Evolutionary conservation across 345 rosid genomes (phyloP), one percentile per base, ranked within the genome.

Genomic region (Aquilaria sinensis): DNA sequence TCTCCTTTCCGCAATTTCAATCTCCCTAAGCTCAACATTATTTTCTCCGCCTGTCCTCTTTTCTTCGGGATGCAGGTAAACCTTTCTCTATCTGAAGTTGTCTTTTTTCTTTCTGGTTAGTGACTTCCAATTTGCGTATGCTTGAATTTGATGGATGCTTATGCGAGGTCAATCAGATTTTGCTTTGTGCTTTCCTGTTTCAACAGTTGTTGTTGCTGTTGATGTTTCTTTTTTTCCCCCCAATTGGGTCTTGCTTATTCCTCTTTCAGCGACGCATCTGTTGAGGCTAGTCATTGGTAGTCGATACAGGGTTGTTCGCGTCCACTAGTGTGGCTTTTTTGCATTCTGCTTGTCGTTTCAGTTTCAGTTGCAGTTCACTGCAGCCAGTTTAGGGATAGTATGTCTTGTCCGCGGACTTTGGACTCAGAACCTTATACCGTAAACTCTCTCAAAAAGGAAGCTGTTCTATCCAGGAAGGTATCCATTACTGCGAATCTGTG

Each of bases 11-110:
- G 63, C 70, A 2, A 16, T 23, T 12, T 12, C 2, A 62, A 65
- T 16, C 59, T 62, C 65, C 56, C 45, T 12, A 59, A n/a, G 47
- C 52, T 64, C 43, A 37, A 37, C 62, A 10, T 33, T 56, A 10
- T 33, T 56, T 12, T 70, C 72, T 55, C 82, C 72, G 82, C 82
- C 10, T 72, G 72, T 67, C 66, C 56, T 48, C 47, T 66, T n/a
- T 71, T 66, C 66, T 73, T 64, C 70, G 63, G 58, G 70, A 88
- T 85, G 96, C 89, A 85, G 96, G 96, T 88, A 69, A 23, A 23
- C 23, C 23, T 23, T 23, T 23, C 23, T 23, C 23, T 23, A 23
- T 23, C 23, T 23, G 23, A 23, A 23, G 23, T 23, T 23, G 23
- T 15, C 6, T 45, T 29, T 12, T 49, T 33, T 58, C 48, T 47